Evolutionary conservation across 495 filamentous ascomycete species (phyloP).

Genomic region (Neurospora intermedia): DNA sequence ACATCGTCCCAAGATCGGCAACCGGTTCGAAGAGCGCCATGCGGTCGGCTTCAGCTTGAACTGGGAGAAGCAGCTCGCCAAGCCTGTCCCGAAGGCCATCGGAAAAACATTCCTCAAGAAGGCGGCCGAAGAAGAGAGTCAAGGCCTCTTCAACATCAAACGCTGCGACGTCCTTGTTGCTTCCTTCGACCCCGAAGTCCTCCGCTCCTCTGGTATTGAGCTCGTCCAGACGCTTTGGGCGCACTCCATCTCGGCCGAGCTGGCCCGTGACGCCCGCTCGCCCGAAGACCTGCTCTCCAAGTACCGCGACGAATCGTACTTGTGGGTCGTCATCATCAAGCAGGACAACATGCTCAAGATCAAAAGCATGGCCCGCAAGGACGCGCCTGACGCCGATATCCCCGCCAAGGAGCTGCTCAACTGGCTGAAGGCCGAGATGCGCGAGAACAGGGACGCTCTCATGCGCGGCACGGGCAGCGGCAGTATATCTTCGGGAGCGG

Average conservation of each 20-base stretch:
- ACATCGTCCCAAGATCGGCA: conserved; percentile 48
- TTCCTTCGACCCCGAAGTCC: conserved; percentile 66
- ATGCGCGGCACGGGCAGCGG: conserved; percentile 42
- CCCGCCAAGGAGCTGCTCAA: conserved; percentile 60
- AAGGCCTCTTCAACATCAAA: conserved; percentile 50
- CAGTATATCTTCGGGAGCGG: conserved; percentile 25
- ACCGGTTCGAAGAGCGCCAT: conserved; percentile 44
- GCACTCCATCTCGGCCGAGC: conserved; percentile 79
- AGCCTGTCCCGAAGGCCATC: conserved; percentile 46
- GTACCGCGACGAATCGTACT: conserved; percentile 63
- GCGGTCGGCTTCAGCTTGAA: conserved; percentile 90
- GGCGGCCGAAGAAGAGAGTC: conserved; percentile 38
- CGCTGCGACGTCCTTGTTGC: conserved; percentile 83
- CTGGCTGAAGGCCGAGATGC: conserved; percentile 74
- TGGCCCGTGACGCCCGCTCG: conserved; percentile 63
- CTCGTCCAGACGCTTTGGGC: conserved; percentile 73
- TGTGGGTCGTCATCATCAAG: conserved; percentile 80
- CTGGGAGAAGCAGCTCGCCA: conserved; percentile 70
- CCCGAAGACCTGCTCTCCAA: conserved; percentile 66
- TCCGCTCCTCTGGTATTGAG: conserved; percentile 65
- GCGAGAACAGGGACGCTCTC: conserved; percentile 37
- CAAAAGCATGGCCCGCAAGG: conserved; percentile 60
- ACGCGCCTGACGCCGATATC: conserved; percentile 64
- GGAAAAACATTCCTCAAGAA: conserved; percentile 60
- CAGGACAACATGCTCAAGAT: conserved; percentile 71